A percentile compares a stretch with the other conserved stretches of the same genome.
Evolutionary conservation across 2,329 filamentous ascomycete species (phyloP).

Genomic region (Pestalotiopsis sp.): DNA sequence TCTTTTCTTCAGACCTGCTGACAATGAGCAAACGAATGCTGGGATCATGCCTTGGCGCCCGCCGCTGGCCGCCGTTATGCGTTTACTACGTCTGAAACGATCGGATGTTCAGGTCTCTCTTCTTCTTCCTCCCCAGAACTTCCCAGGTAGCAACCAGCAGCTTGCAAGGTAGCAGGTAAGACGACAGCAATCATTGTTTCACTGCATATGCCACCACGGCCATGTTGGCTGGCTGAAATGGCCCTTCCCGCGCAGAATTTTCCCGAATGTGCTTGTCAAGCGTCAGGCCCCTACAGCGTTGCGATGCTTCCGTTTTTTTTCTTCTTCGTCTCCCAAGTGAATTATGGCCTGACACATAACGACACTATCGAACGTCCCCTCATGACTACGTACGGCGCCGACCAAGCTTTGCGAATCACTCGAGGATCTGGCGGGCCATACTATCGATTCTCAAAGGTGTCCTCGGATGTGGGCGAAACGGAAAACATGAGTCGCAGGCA

Average conservation of each 20-base stretch:
- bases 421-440: neutral
- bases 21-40: neutral
- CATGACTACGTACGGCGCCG: neutral
- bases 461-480: neutral
- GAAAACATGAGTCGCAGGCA: neutral
- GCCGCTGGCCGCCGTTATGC: neutral
- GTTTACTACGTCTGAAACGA: neutral
- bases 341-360: neutral
- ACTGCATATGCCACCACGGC: neutral
- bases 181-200: neutral
- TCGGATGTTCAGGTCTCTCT: neutral
- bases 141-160: neutral
- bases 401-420: neutral
- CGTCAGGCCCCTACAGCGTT: neutral
- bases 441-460: neutral
- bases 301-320: neutral
- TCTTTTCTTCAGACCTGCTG: neutral
- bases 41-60: neutral
- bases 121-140: neutral
- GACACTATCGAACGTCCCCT: neutral
- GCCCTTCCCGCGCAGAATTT: neutral
- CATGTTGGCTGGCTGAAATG: neutral
- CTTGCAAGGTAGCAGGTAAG: neutral
- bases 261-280: neutral
- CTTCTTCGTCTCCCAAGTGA: neutral